These are phyloP conservation scores for Sporothrix brasiliensis DNA, from an alignment of 2,329 filamentous ascomycete genomes.

Conservation along the genomic window DNA sequence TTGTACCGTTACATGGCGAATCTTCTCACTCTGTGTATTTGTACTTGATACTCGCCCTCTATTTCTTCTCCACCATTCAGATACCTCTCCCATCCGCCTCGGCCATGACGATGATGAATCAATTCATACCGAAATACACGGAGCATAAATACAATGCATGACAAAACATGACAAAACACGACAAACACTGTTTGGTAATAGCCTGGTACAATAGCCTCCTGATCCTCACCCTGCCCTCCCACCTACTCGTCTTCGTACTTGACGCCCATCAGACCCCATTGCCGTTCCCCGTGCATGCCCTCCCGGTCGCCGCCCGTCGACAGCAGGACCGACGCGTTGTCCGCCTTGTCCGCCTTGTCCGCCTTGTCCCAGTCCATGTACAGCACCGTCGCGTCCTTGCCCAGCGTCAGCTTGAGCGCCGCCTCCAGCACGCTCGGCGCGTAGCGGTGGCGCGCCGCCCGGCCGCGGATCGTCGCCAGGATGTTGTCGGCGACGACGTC, in stretches of 20 bases:
- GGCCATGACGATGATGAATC: background rate
- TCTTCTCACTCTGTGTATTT: conserved; percentile 9
- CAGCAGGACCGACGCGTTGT: conserved; percentile 23
- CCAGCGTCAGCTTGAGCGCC: conserved; percentile 32
- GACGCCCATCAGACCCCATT: conserved; percentile 25
- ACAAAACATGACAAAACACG: background rate
- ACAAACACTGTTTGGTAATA: background rate
- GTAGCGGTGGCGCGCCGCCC: conserved; percentile 21
- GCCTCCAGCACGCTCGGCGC: conserved; percentile 24
- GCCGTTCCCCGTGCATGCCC: conserved; percentile 23
- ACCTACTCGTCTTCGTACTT: conserved; percentile 24
- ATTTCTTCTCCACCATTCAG: background rate
- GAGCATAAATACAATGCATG: background rate
- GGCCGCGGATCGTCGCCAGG: background rate
- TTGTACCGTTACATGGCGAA: background rate
- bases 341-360: background rate
- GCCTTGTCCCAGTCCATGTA: conserved; percentile 25
- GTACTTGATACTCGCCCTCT: background rate
- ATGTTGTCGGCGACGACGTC: conserved; percentile 59
- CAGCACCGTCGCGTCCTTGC: conserved; percentile 32
- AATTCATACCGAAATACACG: background rate
- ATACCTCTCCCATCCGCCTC: conserved; percentile 10
- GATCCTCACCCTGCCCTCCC: background rate
- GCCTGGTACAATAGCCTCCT: background rate
- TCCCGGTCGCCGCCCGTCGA: conserved; percentile 26